Base-by-base conservation (phyloP, 179 eudicot species). In the Vitellaria paradoxa region DNA sequence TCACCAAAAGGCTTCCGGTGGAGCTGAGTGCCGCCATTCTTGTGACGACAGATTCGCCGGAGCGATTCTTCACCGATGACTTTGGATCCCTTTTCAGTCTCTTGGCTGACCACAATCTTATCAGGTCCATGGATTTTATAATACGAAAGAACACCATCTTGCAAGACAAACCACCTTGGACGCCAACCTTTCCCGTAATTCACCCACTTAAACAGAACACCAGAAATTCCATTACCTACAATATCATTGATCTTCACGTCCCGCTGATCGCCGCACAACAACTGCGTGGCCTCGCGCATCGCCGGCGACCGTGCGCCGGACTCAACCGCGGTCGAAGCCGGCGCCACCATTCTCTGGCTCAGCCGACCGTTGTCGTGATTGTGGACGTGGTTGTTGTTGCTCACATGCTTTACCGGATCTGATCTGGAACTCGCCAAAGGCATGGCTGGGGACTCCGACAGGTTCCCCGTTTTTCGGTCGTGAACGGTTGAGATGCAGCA, bases 121-220 rank as follows among this genome's bases (percentile, higher is more conserved):
- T 91, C 87, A 63, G 91, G 97, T 0, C 97, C 97, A 23, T 91
- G 97, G 71, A 94, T 85, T 78, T 94, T 94, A 62, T 88, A 94
- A 74, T 91, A 94, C 24, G 96, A 89, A 21, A 94, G 63, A 7
- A 94, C 98, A 0, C 96, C 98, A 24, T 94, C 98, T 68, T 91
- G 93, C 21, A 94, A 67, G 30, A 91, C 89, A 57, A 94, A 94
- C 98, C 97, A 94, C 68, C 97, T 66, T 0, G 93, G 91, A 50
- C 97, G 62, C 98, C 98, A 94, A 0, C 98, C 96, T 68, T 85
- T 91, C 1, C 98, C 98, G 42, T 87, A 92, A 79, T 92, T 94
- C 14, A 92, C 98, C 98, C 98, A 94, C 73, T 94, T 94, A 65
- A 88, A 79, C 57, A 94, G 57, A 15, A 91, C 73, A 13, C 98